These are phyloP conservation scores for Phoenix dactylifera DNA, from an alignment of 176 grass and related monocot genomes.

Conservation along the genomic window DNA sequence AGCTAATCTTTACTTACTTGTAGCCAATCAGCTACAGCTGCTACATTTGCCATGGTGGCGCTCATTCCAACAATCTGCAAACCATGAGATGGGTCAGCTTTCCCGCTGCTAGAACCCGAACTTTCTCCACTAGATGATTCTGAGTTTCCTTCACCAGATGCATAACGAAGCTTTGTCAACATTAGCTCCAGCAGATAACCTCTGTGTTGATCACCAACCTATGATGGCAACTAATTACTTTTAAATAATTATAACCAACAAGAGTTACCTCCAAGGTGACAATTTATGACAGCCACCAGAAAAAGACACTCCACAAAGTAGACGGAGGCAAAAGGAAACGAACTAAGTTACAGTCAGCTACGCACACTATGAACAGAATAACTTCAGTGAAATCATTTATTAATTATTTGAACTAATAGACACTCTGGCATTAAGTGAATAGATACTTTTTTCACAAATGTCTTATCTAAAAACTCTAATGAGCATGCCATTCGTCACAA, in stretches of 20 bases:
- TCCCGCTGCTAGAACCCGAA: slow-evolving; percentile 63
- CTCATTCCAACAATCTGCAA: slow-evolving; percentile 98
- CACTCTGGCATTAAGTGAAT: too few species aligned
- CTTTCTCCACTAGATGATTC: slow-evolving; percentile 56
- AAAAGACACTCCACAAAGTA: not conserved
- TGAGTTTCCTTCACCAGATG: slow-evolving; percentile 71
- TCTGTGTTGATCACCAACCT: slow-evolving; percentile 93
- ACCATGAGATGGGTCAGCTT: slow-evolving; percentile 44
- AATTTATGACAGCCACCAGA: too few species aligned
- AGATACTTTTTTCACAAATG: too few species aligned
- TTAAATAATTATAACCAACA: too few species aligned
- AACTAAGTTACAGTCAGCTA: not conserved
- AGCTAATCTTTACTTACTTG: slow-evolving; percentile 46
- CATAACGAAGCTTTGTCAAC: slow-evolving; percentile 93
- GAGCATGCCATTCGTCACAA: too few species aligned
- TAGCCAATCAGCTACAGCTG: slow-evolving; percentile 86
- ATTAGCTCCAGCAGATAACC: slow-evolving; percentile 89
- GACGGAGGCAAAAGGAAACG: not conserved
- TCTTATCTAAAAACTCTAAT: too few species aligned
- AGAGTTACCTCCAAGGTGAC: too few species aligned
- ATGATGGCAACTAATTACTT: slow-evolving; percentile 12
- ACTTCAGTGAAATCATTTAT: too few species aligned
- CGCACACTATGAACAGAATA: too few species aligned
- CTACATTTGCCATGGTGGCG: slow-evolving; percentile 95
- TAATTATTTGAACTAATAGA: too few species aligned